Evolutionary conservation across 1,284 basidiomycete species (phyloP), one percentile per base, ranked within the genome.

Genomic region (Cryptococcus sp.): DNA sequence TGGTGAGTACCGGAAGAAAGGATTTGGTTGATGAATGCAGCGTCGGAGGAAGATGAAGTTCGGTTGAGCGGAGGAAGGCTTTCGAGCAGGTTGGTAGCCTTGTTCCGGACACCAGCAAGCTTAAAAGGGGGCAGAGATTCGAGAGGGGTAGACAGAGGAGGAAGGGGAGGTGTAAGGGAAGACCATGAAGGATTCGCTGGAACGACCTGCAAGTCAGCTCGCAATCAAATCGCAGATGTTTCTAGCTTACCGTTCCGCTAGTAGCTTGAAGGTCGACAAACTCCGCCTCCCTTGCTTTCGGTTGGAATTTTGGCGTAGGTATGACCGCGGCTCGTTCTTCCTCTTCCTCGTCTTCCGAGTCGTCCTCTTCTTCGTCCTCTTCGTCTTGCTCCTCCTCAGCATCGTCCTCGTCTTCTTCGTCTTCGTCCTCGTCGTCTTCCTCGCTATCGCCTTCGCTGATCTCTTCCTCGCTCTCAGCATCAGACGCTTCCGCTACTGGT

Each of bases 1-100:
- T 89, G 90, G 19, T 97, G 81, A 1, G 95, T 98, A 58, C 92
- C 93, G 41, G 83, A 83, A 25, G 82, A 78, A 21, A 94, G 81
- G 46, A 97, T 86, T 58, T 87, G 86, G 44, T 83, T 78, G 46
- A 95, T 78, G 74, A 97, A 97, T 4, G 77, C 78, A 7, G 80
- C 78, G 68, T 95, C 91, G 0, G 87, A 82, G 1, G 82, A 69
- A 5, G 69, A 71, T 4, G 58, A 59, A 19, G 62, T 56, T 21
- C 66, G 59, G 39, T 60, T 44, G 18, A 66, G 61, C 14, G 67
- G 56, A 18, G 67, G 60, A 23, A 69, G 57, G 48, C 59, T 55
- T 10, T 57, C 48, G 32, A 72, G 53, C 5, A 72, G 53, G 11
- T 55, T 47, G 32, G 58, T 50, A 16, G 60, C 59, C 22, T 59